Evolutionary conservation across 2,329 filamentous ascomycete genomes (phyloP).

Genomic region (Grosmannia penicillata): DNA sequence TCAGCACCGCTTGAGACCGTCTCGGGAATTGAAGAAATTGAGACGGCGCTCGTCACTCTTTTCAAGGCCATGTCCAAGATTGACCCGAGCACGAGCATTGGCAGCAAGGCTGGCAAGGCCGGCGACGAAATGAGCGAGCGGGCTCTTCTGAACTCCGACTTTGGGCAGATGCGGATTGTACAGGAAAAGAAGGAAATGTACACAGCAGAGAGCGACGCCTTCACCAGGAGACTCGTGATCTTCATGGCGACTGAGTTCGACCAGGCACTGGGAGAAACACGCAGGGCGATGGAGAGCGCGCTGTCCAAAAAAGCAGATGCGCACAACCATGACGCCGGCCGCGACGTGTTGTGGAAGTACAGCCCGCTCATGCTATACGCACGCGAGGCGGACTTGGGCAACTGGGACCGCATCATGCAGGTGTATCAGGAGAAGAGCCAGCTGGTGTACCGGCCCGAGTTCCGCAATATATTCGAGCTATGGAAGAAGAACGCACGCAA

Average conservation of each 20-base stretch:
- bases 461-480: slow-evolving; percentile 58
- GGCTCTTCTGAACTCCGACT: slow-evolving; percentile 51
- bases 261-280: slow-evolving; percentile 55
- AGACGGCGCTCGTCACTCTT: slow-evolving; percentile 60
- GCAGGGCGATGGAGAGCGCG: slow-evolving; percentile 45
- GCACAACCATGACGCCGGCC: slow-evolving; percentile 54
- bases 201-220: slow-evolving; percentile 56
- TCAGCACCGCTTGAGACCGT: slow-evolving; percentile 57
- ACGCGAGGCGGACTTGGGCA: slow-evolving; percentile 64
- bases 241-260: slow-evolving; percentile 76
- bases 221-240: slow-evolving; percentile 65
- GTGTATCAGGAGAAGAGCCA: slow-evolving; percentile 68
- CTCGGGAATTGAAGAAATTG: slow-evolving; percentile 61
- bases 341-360: slow-evolving; percentile 73
- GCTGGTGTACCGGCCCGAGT: slow-evolving; percentile 67
- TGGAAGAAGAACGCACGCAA: slow-evolving; percentile 74
- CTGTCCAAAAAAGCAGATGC: slow-evolving; percentile 54
- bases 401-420: slow-evolving; percentile 68
- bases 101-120: slow-evolving; percentile 23
- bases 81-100: slow-evolving; percentile 58
- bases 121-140: slow-evolving; percentile 21
- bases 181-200: slow-evolving; percentile 92
- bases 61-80: slow-evolving; percentile 93
- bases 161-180: slow-evolving; percentile 82
- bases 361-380: slow-evolving; percentile 78